A percentile compares a stretch with the other conserved stretches of the same genome.
Conservation (phyloP, 2,329 filamentous ascomycete species). For the Fusarium sp. region DNA sequence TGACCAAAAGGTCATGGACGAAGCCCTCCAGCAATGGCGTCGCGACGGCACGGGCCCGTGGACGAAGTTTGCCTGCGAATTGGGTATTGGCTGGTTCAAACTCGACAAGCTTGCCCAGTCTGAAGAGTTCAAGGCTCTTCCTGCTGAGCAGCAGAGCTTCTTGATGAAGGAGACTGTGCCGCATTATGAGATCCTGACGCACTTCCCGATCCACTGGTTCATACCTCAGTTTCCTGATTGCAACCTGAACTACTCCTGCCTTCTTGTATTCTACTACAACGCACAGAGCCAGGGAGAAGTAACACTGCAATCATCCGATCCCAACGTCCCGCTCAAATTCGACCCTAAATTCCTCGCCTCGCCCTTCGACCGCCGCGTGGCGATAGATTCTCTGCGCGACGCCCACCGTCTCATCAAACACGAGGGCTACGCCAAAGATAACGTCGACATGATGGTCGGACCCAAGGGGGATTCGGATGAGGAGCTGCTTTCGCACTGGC, state of each 20-base stretch:
- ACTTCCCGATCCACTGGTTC: slow-evolving; percentile 60
- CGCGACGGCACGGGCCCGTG: slow-evolving; percentile 58
- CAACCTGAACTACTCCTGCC: slow-evolving; percentile 58
- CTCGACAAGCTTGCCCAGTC: slow-evolving; percentile 56
- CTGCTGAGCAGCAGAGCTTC: slow-evolving; percentile 58
- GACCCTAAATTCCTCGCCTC: slow-evolving; percentile 66
- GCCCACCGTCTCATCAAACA: slow-evolving; percentile 56
- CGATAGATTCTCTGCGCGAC: slow-evolving; percentile 64
- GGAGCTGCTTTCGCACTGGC: slow-evolving; percentile 64
- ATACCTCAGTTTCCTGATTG: slow-evolving; percentile 55
- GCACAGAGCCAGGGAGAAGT: slow-evolving; percentile 66
- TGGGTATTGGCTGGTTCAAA: slow-evolving; percentile 61
- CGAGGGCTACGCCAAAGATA: slow-evolving; percentile 61
- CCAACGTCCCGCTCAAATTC: slow-evolving; percentile 63
- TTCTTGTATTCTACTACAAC: slow-evolving; percentile 66
- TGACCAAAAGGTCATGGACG: slow-evolving; percentile 57
- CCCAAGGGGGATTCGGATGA: slow-evolving; percentile 65
- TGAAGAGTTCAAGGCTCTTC: slow-evolving; percentile 65
- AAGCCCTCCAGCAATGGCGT: slow-evolving; percentile 63
- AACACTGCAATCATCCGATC: slow-evolving; percentile 65
- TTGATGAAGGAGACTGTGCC: slow-evolving; percentile 66
- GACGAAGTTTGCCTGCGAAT: slow-evolving; percentile 56
- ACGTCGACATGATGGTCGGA: slow-evolving; percentile 56
- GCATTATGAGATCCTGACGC: slow-evolving; percentile 67
- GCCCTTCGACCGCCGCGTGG: slow-evolving; percentile 66